phyloP scores from a whole-genome alignment of 805 yeast genomes.

The Sungouiella blattae region DNA sequence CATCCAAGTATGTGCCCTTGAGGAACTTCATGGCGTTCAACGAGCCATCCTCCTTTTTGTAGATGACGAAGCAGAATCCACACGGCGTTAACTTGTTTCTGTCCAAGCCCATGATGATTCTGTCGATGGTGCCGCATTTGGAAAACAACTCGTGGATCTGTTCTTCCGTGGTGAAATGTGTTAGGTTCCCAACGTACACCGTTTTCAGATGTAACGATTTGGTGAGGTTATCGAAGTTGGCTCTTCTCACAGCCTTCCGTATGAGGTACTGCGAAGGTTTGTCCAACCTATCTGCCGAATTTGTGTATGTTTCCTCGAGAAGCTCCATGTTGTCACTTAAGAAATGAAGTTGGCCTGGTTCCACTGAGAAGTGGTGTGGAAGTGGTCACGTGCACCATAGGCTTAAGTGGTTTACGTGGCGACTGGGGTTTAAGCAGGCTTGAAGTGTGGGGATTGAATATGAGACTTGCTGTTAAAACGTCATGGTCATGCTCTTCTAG shows the following conservation, averaged over 20 bases:
- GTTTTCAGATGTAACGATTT: slow-evolving; percentile 67
- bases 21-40: slow-evolving; percentile 79
- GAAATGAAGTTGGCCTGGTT: too few relatives aligned
- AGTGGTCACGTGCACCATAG: too few relatives aligned
- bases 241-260: slow-evolving; percentile 57
- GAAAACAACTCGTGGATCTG: slow-evolving; percentile 85
- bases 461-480: too few relatives aligned
- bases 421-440: too few relatives aligned
- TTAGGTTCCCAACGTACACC: slow-evolving; percentile 85
- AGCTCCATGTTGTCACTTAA: too few relatives aligned
- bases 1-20: slow-evolving; percentile 80
- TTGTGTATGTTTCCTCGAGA: slow-evolving; percentile 47
- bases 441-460: too few relatives aligned
- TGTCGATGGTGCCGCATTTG: slow-evolving; percentile 72
- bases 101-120: slow-evolving; percentile 93
- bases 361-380: too few relatives aligned
- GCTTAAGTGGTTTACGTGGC: too few relatives aligned
- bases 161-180: slow-evolving; percentile 91
- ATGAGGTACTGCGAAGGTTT: slow-evolving; percentile 68
- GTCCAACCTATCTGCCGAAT: slow-evolving; percentile 66
- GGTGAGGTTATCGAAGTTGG: slow-evolving; percentile 57
- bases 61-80: slow-evolving; percentile 93
- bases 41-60: slow-evolving; percentile 64
- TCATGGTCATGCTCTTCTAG: too few relatives aligned
- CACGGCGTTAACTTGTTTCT: slow-evolving; percentile 89